Conservation (phyloP, 176 grass and related monocot genomes). For the Eleusine indica region DNA sequence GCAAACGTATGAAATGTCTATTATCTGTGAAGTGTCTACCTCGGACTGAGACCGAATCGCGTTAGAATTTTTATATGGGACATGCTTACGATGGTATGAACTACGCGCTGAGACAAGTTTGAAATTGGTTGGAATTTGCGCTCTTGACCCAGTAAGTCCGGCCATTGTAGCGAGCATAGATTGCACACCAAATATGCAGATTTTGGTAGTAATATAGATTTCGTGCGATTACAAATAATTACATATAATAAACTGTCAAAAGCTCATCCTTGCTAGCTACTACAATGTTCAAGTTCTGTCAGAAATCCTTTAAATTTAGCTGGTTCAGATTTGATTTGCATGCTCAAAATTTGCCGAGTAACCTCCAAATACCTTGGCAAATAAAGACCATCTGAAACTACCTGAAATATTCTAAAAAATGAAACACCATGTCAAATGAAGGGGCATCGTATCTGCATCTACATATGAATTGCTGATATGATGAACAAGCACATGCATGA, state of each 20-base stretch:
- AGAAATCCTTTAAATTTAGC: too few relatives aligned
- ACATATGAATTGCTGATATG: background rate
- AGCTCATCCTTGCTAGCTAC: background rate
- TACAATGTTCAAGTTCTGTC: too few relatives aligned
- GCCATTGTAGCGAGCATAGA: background rate
- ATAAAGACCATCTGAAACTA: background rate
- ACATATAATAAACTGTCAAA: background rate
- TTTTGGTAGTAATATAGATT: background rate
- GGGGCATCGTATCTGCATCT: background rate
- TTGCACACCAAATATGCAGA: background rate
- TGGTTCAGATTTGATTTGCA: background rate
- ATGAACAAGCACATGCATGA: background rate
- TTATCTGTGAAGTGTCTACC: too few relatives aligned
- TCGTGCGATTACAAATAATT: background rate
- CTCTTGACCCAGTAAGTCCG: background rate
- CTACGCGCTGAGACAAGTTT: background rate
- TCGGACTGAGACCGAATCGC: too few relatives aligned
- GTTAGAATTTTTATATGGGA: too few relatives aligned
- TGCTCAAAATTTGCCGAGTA: background rate
- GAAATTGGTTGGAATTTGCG: constrained; percentile 1
- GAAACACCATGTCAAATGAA: background rate
- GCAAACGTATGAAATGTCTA: background rate
- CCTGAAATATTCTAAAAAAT: background rate
- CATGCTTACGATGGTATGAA: too few relatives aligned
- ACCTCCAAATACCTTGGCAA: background rate